Base-by-base conservation (phyloP, 2,329 filamentous ascomycete species). In the Coniochaeta sp. region DNA sequence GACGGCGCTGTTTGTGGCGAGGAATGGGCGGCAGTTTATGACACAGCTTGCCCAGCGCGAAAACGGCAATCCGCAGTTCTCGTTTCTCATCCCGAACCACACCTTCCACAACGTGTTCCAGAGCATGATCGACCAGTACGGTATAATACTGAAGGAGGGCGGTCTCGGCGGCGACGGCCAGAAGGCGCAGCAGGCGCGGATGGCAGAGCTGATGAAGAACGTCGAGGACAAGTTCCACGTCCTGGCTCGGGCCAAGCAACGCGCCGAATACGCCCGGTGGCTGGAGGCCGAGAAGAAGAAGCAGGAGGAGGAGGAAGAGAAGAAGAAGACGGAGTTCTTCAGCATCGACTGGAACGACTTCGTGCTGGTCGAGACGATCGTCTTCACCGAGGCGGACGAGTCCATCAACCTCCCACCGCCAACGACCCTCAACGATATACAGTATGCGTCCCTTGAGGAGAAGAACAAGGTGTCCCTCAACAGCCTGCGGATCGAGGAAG, bases 281-380 rank as follows among this genome's bases (percentile, higher is more conserved):
- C 89, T 95, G 69, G 90, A 95, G 66, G 79, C 87, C 59, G 90
- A 97, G 76, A 93, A 93, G 72, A 85, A 88, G 67, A 90, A 93
- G 79, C 92, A 93, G 70, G 92, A 96, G 69, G 91, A 96, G 69
- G 87, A 93, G 64, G 89, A 89, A 44, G 90, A 96, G 70, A 86
- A 91, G 69, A 90, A 96, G 72, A 87, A 88, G 68, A 77, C 81
- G 24, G 80, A 85, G 59, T 87, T 95, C 73, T 89, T 89, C 1
- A 89, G 95, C 67, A 95, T 99, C 64, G 95, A 99, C 74, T 99
- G 95, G 95, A 91, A 96, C 70, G 93, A 98, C 71, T 99, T 99
- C 68, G 88, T 93, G 36, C 89, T 99, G 22, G 92, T 97, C 52
- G 95, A 97, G 74, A 97, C 93, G 0, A 93, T 99, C 59, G 81